Evolutionary conservation across 2,329 filamentous ascomycete genomes (phyloP).

Genomic region (Paradendryphiella salina): DNA sequence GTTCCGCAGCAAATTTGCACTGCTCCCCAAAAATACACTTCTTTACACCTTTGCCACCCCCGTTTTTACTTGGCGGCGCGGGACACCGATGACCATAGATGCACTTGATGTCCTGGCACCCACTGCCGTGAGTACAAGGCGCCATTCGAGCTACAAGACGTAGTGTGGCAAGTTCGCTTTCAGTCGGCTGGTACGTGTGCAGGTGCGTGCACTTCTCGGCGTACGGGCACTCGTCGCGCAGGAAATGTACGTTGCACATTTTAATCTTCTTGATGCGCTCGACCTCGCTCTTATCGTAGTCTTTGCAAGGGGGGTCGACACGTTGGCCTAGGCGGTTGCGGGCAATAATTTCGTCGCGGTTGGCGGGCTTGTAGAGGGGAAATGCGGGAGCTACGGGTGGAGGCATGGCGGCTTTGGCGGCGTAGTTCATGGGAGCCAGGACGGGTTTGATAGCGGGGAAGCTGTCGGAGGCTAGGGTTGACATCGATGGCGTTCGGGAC

Average conservation of each 20-base stretch:
- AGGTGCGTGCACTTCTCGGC: constrained; percentile 59
- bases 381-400: constrained; percentile 34
- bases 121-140: constrained; percentile 61
- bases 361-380: constrained; percentile 29
- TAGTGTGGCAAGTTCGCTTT: constrained; percentile 58
- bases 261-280: constrained; percentile 65
- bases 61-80: constrained; percentile 47
- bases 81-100: constrained; percentile 68
- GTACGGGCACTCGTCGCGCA: constrained; percentile 62
- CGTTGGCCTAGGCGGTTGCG: constrained; percentile 64
- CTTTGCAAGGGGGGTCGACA: constrained; percentile 57
- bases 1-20: constrained; percentile 61
- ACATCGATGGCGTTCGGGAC: constrained; percentile 36
- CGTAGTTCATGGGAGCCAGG: constrained; percentile 32
- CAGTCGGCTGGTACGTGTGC: constrained; percentile 58
- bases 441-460: constrained; percentile 11
- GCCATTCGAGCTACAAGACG: constrained; percentile 65
- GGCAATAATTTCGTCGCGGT: constrained; percentile 50
- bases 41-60: constrained; percentile 54
- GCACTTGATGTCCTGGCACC: constrained; percentile 62
- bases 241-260: constrained; percentile 64
- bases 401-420: constrained; percentile 40
- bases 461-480: constrained; percentile 34
- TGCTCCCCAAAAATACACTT: constrained; percentile 61
- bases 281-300: constrained; percentile 59